Evolutionary conservation across 345 rosid species (phyloP).

Genomic region (Euphorbia lathyris): DNA sequence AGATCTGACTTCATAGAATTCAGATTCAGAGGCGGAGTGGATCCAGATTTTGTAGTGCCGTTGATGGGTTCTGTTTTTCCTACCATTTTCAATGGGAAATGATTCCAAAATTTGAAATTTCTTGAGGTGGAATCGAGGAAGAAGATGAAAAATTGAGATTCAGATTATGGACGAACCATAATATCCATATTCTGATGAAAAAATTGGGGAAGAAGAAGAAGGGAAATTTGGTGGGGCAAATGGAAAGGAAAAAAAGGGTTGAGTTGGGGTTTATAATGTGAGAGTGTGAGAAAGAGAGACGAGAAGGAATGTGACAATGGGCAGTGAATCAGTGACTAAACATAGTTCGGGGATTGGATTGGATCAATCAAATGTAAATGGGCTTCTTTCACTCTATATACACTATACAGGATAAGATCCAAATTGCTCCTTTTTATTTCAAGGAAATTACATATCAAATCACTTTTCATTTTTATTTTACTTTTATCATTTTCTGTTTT

Average conservation of each 20-base stretch:
- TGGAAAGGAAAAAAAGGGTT: background rate
- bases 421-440: too few relatives aligned
- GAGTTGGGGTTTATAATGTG: background rate
- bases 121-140: background rate
- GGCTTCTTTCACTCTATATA: background rate
- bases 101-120: background rate
- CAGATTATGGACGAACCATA: background rate
- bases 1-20: constrained; percentile 44
- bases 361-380: background rate
- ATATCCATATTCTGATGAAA: background rate
- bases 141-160: background rate
- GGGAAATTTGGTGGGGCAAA: background rate
- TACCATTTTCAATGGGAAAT: background rate
- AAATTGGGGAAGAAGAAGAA: background rate
- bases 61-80: constrained; percentile 12
- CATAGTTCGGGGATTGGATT: background rate
- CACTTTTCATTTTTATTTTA: too few relatives aligned
- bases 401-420: too few relatives aligned
- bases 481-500: too few relatives aligned
- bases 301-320: background rate
- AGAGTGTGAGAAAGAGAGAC: too few relatives aligned
- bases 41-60: constrained; percentile 16
- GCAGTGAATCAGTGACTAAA: background rate
- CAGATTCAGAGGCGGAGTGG: constrained; percentile 8
- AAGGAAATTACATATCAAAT: too few relatives aligned